These are phyloP conservation scores for Phalaenopsis hybrid DNA, from an alignment of 116 monocot species.

Conservation along the genomic window DNA sequence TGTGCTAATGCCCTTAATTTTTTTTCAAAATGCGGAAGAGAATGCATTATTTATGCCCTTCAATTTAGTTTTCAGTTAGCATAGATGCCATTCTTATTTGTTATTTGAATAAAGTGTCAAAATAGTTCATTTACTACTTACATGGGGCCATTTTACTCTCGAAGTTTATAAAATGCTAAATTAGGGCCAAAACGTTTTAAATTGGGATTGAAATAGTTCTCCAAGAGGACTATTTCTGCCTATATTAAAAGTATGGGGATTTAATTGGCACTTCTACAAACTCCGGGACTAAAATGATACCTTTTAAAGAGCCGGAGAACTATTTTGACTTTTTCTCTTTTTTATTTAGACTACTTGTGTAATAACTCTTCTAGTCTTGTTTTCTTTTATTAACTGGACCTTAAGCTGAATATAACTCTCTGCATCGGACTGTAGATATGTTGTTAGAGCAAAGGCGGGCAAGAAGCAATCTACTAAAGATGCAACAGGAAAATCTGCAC, in stretches of 20 bases:
- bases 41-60: too few relatives aligned
- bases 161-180: too few relatives aligned
- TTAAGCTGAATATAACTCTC: neutral
- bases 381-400: neutral
- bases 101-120: neutral
- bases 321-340: neutral
- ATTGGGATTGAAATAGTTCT: too few relatives aligned
- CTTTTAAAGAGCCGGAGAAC: too few relatives aligned
- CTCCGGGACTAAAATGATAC: too few relatives aligned
- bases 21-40: too few relatives aligned
- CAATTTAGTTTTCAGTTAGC: neutral
- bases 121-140: too few relatives aligned
- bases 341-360: neutral
- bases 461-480: slow-evolving; percentile 91
- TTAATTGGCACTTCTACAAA: too few relatives aligned
- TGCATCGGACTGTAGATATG: slow-evolving; percentile 47
- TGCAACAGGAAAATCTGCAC: slow-evolving; percentile 76
- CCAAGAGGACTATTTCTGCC: too few relatives aligned
- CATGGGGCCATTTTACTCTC: too few relatives aligned
- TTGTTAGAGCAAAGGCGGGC: slow-evolving; percentile 90
- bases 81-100: neutral
- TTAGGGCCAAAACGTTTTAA: too few relatives aligned
- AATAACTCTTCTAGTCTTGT: slow-evolving; percentile 2
- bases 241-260: too few relatives aligned
- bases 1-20: neutral